Evolutionary conservation across 2,329 filamentous ascomycete species (phyloP).

Genomic region (Paraconiothyrium brasiliense): DNA sequence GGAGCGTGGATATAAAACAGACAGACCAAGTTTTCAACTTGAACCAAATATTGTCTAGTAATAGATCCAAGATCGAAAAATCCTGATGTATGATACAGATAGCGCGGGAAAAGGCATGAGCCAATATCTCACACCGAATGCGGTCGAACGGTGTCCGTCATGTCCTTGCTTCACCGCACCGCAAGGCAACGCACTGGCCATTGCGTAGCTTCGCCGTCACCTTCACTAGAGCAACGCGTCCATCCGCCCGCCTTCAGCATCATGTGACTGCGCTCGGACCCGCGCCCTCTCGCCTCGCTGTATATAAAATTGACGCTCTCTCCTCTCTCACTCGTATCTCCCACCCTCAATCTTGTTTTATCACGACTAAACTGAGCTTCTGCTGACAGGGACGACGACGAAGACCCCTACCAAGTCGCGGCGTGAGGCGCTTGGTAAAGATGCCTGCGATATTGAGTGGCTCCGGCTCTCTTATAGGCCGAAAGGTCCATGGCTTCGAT

Average conservation of each 20-base stretch:
- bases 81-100: background rate
- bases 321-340: background rate
- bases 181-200: background rate
- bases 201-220: too few species aligned
- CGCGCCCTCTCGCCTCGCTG: background rate
- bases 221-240: background rate
- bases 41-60: background rate
- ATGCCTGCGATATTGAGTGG: background rate
- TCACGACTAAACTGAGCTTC: background rate
- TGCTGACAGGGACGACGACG: background rate
- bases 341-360: background rate
- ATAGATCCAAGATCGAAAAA: background rate
- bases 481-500: background rate
- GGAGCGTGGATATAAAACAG: background rate
- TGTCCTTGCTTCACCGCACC: background rate
- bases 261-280: background rate
- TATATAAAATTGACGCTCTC: background rate
- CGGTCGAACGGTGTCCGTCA: background rate
- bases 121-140: background rate
- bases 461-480: background rate
- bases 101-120: background rate
- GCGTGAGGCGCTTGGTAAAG: background rate
- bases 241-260: background rate
- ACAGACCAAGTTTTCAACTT: background rate
- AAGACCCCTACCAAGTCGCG: background rate